These are phyloP conservation scores for Solioccasus polychromus DNA, from an alignment of 768 basidiomycete species.

Conservation along the genomic window DNA sequence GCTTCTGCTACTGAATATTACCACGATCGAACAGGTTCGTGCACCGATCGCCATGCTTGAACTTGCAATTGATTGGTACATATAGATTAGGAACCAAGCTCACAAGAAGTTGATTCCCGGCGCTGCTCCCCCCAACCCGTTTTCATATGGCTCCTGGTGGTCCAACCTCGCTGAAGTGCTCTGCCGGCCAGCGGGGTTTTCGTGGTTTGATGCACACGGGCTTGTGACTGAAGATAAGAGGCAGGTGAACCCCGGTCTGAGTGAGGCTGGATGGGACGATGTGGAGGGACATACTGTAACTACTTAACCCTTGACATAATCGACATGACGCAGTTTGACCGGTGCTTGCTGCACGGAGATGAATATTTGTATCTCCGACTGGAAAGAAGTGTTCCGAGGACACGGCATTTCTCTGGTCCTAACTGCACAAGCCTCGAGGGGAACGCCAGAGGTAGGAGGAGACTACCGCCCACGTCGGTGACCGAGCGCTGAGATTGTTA, in stretches of 20 bases:
- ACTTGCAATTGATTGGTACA: slow-evolving; percentile 5
- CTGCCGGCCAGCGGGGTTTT: slow-evolving; percentile 76
- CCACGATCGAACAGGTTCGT: slow-evolving; percentile 93
- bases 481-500: slow-evolving; percentile 11
- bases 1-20: slow-evolving; percentile 83
- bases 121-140: slow-evolving; percentile 77
- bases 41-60: slow-evolving; percentile 10
- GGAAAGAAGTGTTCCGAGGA: slow-evolving; percentile 15
- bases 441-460: slow-evolving; percentile 20
- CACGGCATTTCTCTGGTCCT: slow-evolving; percentile 29
- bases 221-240: slow-evolving; percentile 70
- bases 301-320: too few species aligned
- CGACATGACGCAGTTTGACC: too few species aligned
- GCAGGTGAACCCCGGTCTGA: slow-evolving; percentile 67
- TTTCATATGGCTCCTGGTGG: slow-evolving; percentile 75
- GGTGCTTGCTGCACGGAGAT: too few species aligned
- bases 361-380: slow-evolving; percentile 24
- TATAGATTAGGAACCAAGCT: slow-evolving; percentile 81
- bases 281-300: too few species aligned
- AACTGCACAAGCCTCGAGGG: slow-evolving; percentile 11
- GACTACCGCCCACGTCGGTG: slow-evolving; percentile 5
- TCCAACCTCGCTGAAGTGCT: slow-evolving; percentile 73
- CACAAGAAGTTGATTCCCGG: slow-evolving; percentile 67
- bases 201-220: slow-evolving; percentile 69
- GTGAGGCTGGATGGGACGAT: slow-evolving; percentile 29